Conservation (phyloP, 164 flowering plant genomes). For the Vitis amurensis region DNA sequence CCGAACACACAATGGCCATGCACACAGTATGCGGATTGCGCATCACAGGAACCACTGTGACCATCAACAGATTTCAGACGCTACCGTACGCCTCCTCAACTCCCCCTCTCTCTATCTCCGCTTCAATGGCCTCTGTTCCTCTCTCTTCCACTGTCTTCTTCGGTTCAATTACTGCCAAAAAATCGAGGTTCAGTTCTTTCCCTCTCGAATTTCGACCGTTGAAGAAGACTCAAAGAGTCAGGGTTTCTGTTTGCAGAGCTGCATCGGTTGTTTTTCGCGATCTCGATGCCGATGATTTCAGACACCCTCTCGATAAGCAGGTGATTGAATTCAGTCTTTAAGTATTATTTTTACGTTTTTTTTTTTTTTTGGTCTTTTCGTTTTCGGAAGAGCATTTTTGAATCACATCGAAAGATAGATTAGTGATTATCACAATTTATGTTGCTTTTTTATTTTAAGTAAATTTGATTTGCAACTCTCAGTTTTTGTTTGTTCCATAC, state of each 20-base stretch:
- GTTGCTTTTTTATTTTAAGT: too few relatives aligned
- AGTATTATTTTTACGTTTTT: neutral
- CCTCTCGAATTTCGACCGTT: slow-evolving; percentile 4
- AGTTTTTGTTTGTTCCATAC: slow-evolving; percentile 10
- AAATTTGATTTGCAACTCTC: too few relatives aligned
- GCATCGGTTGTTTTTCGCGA: slow-evolving; percentile 48
- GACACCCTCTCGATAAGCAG: slow-evolving; percentile 78
- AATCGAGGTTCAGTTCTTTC: slow-evolving; percentile 6
- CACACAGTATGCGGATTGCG: neutral
- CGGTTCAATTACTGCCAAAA: slow-evolving; percentile 2
- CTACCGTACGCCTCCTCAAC: slow-evolving; percentile 2
- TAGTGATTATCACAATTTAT: too few relatives aligned
- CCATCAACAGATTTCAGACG: slow-evolving; percentile 9
- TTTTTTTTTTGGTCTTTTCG: slow-evolving; percentile 1
- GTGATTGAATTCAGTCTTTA: slow-evolving; percentile 17
- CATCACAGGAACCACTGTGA: slow-evolving; percentile 6
- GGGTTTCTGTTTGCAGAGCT: slow-evolving; percentile 37
- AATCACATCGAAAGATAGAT: too few relatives aligned
- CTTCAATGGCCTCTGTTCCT: slow-evolving; percentile 12
- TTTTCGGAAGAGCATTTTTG: too few relatives aligned
- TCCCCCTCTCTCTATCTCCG: slow-evolving; percentile 17
- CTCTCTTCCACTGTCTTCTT: slow-evolving; percentile 10
- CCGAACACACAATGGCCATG: neutral
- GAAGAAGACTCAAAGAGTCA: slow-evolving; percentile 12
- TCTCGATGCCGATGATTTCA: slow-evolving; percentile 71